Base-by-base conservation (phyloP, 164 flowering plant species). In the Magnolia changhungtana region DNA sequence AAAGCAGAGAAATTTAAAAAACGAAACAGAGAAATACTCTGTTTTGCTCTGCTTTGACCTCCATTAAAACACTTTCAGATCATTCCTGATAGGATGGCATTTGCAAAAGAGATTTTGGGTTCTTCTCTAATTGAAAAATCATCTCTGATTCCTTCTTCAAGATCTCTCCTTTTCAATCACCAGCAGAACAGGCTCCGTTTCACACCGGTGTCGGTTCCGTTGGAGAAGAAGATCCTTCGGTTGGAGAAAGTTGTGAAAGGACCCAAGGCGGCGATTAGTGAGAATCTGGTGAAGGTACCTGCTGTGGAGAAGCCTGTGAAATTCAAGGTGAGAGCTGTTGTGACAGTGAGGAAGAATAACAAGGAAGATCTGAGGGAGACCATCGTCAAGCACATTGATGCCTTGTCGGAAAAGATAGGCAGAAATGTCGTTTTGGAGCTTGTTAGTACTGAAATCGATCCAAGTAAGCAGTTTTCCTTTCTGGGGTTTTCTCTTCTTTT, bases 361-460 rank as follows among this genome's bases (percentile, higher is more conserved):
- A 91, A 96, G 78, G 96, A 94, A 79, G 97, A 92, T 79, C 81
- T 96, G 6, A 92, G 83, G 76, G 94, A 92, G 67, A 80, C 91
- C 0, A 37, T 96, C 9, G 84, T 80, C 14, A 94, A 86, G 76
- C 91, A 90, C 19, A 81, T 90, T 79, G 98, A 96, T 84, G 88
- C 90, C 84, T 81, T 89, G 23, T 78, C 95, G 71, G 99, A 94
- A 19, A 86, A 76, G 66, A 82, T 96, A 74, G 99, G 99, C 8
- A 81, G 90, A 71, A 95, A 93, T 84, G 91, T 95, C 52, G 89
- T 86, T 67, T 75, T 95, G 27, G 81, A 90, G 82, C 97, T 95
- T 71, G 51, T 92, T 52, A 92, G 98, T 82, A 83, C 87, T 52
- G 90, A 94, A 64, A 81, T 87, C 76, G 92, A 94, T 85, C 92